These are phyloP conservation scores for Heteromeles arbutifolia DNA, from an alignment of 306 rosid genomes.

Conservation along the genomic window DNA sequence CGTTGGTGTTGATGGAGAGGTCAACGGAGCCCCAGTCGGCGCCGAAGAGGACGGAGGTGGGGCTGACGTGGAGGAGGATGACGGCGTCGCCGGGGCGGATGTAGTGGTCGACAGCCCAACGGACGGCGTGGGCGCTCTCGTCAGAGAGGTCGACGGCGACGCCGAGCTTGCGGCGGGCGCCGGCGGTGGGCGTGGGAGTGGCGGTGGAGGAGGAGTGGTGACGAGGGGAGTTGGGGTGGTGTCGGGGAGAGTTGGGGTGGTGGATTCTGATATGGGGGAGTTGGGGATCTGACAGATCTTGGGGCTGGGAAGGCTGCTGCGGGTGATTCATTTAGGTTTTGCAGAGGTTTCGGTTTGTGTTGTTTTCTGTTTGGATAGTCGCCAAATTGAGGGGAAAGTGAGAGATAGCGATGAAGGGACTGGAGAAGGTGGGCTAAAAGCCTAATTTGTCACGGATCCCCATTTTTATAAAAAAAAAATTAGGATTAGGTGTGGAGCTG, in stretches of 20 bases:
- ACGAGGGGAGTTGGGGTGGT: constrained; percentile 79
- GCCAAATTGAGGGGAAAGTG: not conserved
- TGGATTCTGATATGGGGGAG: constrained; percentile 84
- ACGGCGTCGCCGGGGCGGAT: constrained; percentile 96
- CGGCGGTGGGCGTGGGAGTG: constrained; percentile 86
- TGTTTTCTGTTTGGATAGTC: not conserved
- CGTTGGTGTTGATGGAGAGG: constrained; percentile 50
- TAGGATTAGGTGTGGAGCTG: too few relatives aligned
- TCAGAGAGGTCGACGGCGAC: constrained; percentile 97
- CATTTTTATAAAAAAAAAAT: too few relatives aligned
- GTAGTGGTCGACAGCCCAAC: constrained; percentile 93
- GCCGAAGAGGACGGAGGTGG: constrained; percentile 88
- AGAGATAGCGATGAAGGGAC: not conserved
- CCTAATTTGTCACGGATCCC: too few relatives aligned
- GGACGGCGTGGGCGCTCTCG: constrained; percentile 89
- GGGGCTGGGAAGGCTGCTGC: constrained; percentile 28
- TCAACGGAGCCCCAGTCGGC: constrained; percentile 98
- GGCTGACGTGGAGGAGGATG: constrained; percentile 94
- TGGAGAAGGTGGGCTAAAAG: not conserved
- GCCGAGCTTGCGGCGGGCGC: constrained; percentile 92
- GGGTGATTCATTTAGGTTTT: constrained; percentile 30
- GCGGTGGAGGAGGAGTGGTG: constrained; percentile 45
- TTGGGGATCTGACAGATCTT: constrained; percentile 55
- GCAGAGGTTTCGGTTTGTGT: not conserved
- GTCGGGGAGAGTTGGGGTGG: constrained; percentile 83